Conservation (phyloP, 2,329 filamentous ascomycete species). For the Alternaria sp. region DNA sequence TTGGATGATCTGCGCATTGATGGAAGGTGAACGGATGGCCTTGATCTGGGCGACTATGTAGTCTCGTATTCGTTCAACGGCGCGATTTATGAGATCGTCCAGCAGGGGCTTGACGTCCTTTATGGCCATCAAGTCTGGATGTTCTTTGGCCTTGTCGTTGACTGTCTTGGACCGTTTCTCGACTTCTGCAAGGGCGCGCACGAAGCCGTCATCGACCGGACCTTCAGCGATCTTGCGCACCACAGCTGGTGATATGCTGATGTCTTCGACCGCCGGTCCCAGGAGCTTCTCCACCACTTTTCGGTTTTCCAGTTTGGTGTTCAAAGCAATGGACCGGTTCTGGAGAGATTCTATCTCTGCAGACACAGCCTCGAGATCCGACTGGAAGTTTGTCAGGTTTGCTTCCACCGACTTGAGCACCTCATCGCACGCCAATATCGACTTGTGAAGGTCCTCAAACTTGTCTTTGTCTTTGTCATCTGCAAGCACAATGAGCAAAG, state of each 20-base stretch:
- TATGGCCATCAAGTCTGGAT: constrained; percentile 70
- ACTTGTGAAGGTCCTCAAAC: constrained; percentile 88
- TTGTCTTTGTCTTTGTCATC: constrained; percentile 82
- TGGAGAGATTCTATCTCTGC: constrained; percentile 95
- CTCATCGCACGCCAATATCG: constrained; percentile 88
- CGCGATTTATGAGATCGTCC: constrained; percentile 83
- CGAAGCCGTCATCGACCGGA: constrained; percentile 86
- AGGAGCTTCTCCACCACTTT: constrained; percentile 87
- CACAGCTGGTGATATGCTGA: constrained; percentile 83
- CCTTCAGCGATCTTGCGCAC: constrained; percentile 88
- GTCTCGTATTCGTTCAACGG: constrained; percentile 91
- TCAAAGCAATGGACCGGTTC: constrained; percentile 81
- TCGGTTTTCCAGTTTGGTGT: constrained; percentile 84
- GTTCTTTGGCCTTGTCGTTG: constrained; percentile 68
- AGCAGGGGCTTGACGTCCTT: constrained; percentile 85
- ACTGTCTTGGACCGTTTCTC: constrained; percentile 78
- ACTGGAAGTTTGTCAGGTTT: constrained; percentile 90
- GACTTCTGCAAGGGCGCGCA: constrained; percentile 80
- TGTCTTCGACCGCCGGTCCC: constrained; percentile 87
- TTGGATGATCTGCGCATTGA: constrained; percentile 96
- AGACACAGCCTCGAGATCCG: constrained; percentile 89
- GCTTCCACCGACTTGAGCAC: constrained; percentile 91
- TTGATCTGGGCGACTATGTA: constrained; percentile 95
- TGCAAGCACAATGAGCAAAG: constrained; percentile 44
- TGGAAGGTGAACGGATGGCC: constrained; percentile 88